Evolutionary conservation across 148 eudicot species (phyloP), one percentile per base, ranked within the genome.

Genomic region (Polygonum maritimum): DNA sequence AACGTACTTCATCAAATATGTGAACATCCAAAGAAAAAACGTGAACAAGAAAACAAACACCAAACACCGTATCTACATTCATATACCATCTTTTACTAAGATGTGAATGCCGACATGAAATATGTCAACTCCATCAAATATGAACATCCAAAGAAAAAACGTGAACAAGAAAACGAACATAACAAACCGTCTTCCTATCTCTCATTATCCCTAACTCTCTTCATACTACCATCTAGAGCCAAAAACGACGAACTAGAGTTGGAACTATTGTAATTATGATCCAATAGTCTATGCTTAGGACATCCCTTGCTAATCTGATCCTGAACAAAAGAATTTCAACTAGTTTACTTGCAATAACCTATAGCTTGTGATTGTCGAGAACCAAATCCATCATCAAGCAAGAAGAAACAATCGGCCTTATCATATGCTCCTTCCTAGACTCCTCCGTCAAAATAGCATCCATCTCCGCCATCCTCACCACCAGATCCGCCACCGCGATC

Each of bases 381-480:
- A 80, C 84, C 45, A 79, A 76, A 77, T 88, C 94, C 80, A 84
- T 76, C 14, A 83, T 78, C 77, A 92, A 83, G 62, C 87, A 81
- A 10, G 69, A 62, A 22, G 91, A 87, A 71, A 92, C 82, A 58
- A 92, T 73, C 2, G 86, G 97, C 76, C 88, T 84, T 38, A 80
- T 69, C 71, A 88, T 88, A 77, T 90, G 90, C 80, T 82, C 94
- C 54, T 82, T 87, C 78, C 92, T 91, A 18, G 90, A 86, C 48
- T 86, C 94, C 79, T 92, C 97, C 84, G 87, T 92, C 26, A 87
- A 89, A 13, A n/a, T n/a, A 0, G 57, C 45, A 49, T 90, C 94
- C 76, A 85, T 67, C 57, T 92, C 87, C 33, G 86, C 87, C 85
- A 92, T 83, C 62, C 80, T 87, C 15, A 91, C 84, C 73, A 88